phyloP scores from a whole-genome alignment of 495 filamentous ascomycete species.

The Filosporella fistucella region DNA sequence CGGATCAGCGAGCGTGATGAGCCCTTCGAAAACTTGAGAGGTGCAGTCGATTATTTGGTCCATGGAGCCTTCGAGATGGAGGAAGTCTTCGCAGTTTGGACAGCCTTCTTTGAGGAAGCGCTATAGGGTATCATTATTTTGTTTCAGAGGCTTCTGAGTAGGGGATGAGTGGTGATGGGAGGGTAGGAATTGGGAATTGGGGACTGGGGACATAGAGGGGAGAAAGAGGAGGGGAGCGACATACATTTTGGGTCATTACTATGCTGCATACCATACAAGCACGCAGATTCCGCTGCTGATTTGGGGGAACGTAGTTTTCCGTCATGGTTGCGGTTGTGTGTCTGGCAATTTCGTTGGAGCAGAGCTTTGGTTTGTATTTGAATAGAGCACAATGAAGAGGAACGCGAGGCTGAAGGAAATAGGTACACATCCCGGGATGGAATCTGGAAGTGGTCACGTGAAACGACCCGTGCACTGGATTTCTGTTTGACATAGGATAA shows the following conservation, averaged over 20 bases:
- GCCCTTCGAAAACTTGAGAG: slow-evolving; percentile 87
- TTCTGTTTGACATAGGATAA: too few species aligned
- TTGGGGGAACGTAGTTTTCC: slow-evolving; percentile 55
- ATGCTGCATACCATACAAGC: slow-evolving; percentile 98
- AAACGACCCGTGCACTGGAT: too few species aligned
- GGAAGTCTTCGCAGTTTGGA: slow-evolving; percentile 91
- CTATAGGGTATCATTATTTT: slow-evolving; percentile 33
- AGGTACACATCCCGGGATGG: too few species aligned
- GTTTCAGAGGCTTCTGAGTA: too few species aligned
- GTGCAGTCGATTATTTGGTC: slow-evolving; percentile 91
- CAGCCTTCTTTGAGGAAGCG: slow-evolving; percentile 82
- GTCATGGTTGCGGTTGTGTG: slow-evolving; percentile 36
- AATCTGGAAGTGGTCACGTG: too few species aligned
- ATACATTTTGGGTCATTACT: slow-evolving; percentile 72
- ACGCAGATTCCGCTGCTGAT: slow-evolving; percentile 75
- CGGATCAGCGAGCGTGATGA: slow-evolving; percentile 78
- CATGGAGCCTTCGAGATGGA: slow-evolving; percentile 69
- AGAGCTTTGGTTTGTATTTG: neutral
- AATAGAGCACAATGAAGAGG: neutral
- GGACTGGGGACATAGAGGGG: neutral
- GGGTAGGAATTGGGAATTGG: too few species aligned
- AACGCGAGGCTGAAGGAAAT: neutral
- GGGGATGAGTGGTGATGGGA: neutral
- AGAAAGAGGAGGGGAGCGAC: slow-evolving; percentile 23
- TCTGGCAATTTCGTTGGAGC: neutral